Evolutionary conservation across 371 early-diverging fungal genomes (phyloP).

Genomic region (Nematocida major): DNA sequence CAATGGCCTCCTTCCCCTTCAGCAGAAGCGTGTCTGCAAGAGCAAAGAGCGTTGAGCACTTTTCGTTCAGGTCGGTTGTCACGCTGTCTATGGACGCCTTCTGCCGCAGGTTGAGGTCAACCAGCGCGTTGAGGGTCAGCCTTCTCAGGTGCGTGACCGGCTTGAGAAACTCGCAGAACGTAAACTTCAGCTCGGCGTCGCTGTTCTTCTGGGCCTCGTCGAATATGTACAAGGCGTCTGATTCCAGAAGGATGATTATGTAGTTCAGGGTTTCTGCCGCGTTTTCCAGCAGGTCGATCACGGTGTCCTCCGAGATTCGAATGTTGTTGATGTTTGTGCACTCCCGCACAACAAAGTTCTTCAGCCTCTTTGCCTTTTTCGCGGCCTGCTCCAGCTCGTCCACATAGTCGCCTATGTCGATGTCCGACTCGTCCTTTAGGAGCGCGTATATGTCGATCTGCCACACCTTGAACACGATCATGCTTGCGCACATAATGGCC

Average conservation of each 20-base stretch:
- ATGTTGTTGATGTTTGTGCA: neutral
- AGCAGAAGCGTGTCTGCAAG: constrained; percentile 35
- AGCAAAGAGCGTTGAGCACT: constrained; percentile 49
- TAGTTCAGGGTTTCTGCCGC: constrained; percentile 13
- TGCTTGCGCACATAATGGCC: constrained; percentile 1
- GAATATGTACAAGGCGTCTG: constrained; percentile 13
- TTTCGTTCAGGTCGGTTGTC: constrained; percentile 20
- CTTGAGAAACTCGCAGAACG: neutral
- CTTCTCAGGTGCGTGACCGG: constrained; percentile 16
- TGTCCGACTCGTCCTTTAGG: neutral
- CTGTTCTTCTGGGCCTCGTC: neutral
- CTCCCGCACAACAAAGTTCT: constrained; percentile 13
- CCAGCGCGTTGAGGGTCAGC: constrained; percentile 11
- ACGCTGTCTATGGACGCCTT: constrained; percentile 33
- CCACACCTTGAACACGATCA: constrained; percentile 20
- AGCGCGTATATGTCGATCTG: neutral
- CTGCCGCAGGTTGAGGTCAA: constrained; percentile 38
- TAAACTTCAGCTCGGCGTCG: neutral
- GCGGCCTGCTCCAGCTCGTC: constrained; percentile 8
- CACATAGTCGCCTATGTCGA: neutral
- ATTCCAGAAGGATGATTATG: constrained; percentile 28
- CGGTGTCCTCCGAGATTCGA: neutral
- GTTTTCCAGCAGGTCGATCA: constrained; percentile 8
- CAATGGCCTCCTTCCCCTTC: constrained; percentile 38
- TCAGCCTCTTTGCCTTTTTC: constrained; percentile 3